Evolutionary conservation across 257 asterid species (phyloP), one percentile per base, ranked within the genome.

Genomic region (Coffea canephora): DNA sequence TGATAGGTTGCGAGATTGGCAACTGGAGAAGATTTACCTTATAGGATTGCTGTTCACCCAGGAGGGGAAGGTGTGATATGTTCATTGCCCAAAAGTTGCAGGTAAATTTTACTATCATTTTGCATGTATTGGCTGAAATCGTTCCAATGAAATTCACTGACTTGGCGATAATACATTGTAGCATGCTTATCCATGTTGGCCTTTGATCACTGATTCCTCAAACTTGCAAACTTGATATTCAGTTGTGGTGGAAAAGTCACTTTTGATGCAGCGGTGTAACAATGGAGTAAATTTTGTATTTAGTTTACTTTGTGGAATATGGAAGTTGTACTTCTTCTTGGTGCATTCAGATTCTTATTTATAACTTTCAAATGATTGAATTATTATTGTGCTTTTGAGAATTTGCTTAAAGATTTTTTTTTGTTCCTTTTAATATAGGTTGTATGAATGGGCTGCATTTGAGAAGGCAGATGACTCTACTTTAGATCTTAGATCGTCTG

Each of bases 31-130:
- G 97, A 96, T 77, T 83, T 96, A 75, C 99, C 99, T 12, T 96
- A 96, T 80, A 90, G 99, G 82, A 88, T 91, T 67, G 93, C 96
- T 36, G 94, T 92, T 77, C 99, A 96, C 85, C 99, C 99, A 50
- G 88, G 89, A 80, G 98, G 95, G 78, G 93, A 92, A 82, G 97
- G 99, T 66, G 50, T 92, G 71, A 82, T 96, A 62, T 91, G 98
- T 87, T 89, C 98, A 36, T 89, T 96, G 74, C 94, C 96, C 61
- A 68, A 87, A 73, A 87, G 92, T 82, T 96, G 99, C 96, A 81
- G 96, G 99, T 94, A 87, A 66, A 73, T 54, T 74, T 49, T 21
- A 67, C 69, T 57, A 1, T 23, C 36, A 4, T 50, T 69, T 41
- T 69, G 52, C 52, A 66, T 66, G 67, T 64, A 25, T 3, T n/a